Conservation (phyloP, 2,329 filamentous ascomycete species). For the Aureobasidium lini region DNA sequence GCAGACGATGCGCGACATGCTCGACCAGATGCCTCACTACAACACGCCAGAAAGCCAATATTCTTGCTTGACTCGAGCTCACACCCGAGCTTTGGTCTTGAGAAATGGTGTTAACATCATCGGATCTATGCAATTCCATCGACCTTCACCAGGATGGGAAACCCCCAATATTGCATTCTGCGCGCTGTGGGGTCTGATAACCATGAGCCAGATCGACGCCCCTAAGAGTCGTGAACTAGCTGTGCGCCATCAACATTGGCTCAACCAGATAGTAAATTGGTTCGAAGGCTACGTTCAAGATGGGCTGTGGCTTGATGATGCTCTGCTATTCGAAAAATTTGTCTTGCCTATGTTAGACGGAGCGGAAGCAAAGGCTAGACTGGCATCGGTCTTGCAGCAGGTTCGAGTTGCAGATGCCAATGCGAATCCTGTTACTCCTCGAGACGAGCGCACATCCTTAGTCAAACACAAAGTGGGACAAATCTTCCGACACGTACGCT, state of each 20-base stretch:
- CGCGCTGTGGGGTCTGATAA: conserved; percentile 60
- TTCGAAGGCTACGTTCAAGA: conserved; percentile 46
- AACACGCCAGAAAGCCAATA: conserved; percentile 35
- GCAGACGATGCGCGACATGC: conserved; percentile 28
- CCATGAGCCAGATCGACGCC: conserved; percentile 29
- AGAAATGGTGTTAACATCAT: conserved; percentile 76
- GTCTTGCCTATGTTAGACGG: conserved; percentile 54
- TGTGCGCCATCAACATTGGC: conserved; percentile 45
- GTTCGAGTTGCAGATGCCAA: conserved; percentile 51
- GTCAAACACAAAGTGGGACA: conserved; percentile 70
- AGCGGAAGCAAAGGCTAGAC: conserved; percentile 44
- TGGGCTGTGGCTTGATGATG: conserved; percentile 56
- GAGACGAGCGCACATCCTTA: background rate
- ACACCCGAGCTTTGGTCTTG: conserved; percentile 60
- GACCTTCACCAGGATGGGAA: conserved; percentile 2
- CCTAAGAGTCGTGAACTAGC: conserved; percentile 18
- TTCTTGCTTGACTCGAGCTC: conserved; percentile 55
- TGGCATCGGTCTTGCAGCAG: conserved; percentile 47
- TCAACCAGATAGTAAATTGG: conserved; percentile 58
- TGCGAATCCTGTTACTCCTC: conserved; percentile 34
- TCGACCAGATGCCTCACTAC: conserved; percentile 48
- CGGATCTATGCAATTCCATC: conserved; percentile 47
- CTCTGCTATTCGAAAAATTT: conserved; percentile 61
- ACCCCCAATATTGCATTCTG: conserved; percentile 54
- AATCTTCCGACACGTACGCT: conserved; percentile 75